These are phyloP conservation scores for Pueraria montana DNA, from an alignment of 306 rosid species.

Conservation along the genomic window DNA sequence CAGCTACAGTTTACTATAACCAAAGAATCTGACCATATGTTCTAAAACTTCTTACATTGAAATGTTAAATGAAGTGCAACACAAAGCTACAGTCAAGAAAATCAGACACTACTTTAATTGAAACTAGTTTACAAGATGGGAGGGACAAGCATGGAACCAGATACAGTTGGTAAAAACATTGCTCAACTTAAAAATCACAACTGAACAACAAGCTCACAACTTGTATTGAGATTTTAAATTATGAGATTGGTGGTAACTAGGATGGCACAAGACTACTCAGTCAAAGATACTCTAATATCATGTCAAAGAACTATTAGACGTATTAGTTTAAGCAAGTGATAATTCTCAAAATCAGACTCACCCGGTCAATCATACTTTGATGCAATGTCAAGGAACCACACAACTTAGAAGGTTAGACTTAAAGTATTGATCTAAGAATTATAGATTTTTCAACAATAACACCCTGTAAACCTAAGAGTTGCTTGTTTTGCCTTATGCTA, in stretches of 20 bases:
- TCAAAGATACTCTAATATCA: neutral
- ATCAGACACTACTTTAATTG: neutral
- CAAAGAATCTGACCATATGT: neutral
- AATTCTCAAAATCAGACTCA: neutral
- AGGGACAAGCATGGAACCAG: constrained; percentile 12
- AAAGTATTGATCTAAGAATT: neutral
- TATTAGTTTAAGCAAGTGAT: neutral
- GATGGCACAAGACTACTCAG: neutral
- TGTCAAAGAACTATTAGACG: neutral
- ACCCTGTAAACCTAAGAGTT: neutral
- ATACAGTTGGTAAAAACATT: neutral
- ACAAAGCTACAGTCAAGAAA: neutral
- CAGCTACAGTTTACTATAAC: neutral
- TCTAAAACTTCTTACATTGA: constrained; percentile 6
- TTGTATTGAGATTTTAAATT: neutral
- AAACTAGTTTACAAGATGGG: neutral
- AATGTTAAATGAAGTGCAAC: constrained; percentile 13
- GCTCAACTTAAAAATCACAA: neutral
- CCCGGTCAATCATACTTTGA: neutral
- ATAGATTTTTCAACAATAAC: neutral
- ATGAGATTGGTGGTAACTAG: neutral
- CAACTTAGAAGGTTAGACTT: neutral
- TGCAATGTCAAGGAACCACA: neutral
- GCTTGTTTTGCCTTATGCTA: neutral
- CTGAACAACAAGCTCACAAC: neutral